Percentiles rank a stretch among this genome's conserved stretches.
These are phyloP conservation scores for Pachyrhizus erosus DNA, from an alignment of 306 rosid genomes.

Conservation along the genomic window DNA sequence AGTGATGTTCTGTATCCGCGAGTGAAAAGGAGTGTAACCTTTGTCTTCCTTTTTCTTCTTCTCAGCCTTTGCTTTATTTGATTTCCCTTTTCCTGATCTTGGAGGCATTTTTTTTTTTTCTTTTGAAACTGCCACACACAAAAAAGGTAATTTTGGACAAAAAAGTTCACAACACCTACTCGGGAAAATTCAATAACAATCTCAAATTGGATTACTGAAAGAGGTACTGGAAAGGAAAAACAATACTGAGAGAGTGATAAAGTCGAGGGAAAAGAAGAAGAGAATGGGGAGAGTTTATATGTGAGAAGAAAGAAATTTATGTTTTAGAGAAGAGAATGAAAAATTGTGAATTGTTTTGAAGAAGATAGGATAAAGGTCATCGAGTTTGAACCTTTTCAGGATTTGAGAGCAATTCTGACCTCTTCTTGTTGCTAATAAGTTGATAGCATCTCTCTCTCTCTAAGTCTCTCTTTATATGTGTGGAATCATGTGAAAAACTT, in stretches of 20 bases:
- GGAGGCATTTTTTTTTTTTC: constrained; percentile 72
- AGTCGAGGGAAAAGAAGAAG: neutral
- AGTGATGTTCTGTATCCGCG: neutral
- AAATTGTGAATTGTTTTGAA: constrained; percentile 39
- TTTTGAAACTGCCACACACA: neutral
- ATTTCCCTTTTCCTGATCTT: constrained; percentile 80
- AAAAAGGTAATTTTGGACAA: neutral
- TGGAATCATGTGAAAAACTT: constrained; percentile 25
- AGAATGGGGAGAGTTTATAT: neutral
- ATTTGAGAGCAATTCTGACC: constrained; percentile 67
- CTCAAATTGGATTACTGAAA: neutral
- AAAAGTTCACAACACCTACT: constrained; percentile 36
- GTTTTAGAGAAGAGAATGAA: neutral
- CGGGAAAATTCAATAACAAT: constrained; percentile 1
- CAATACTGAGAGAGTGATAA: constrained; percentile 32
- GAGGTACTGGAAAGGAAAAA: neutral
- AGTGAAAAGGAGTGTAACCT: constrained; percentile 58
- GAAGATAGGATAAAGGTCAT: constrained; percentile 84
- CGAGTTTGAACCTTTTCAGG: constrained; percentile 51
- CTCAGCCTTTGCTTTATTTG: constrained; percentile 76
- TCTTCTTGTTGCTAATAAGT: constrained; percentile 57
- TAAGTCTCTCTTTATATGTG: constrained; percentile 26
- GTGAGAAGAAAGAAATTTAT: neutral
- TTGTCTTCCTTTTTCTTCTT: constrained; percentile 96
- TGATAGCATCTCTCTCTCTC: constrained; percentile 32